A percentile compares a stretch with the other conserved stretches of the same genome.
These are phyloP conservation scores for Ocimum tenuiflorum DNA, from an alignment of 257 asterid species.

Conservation along the genomic window DNA sequence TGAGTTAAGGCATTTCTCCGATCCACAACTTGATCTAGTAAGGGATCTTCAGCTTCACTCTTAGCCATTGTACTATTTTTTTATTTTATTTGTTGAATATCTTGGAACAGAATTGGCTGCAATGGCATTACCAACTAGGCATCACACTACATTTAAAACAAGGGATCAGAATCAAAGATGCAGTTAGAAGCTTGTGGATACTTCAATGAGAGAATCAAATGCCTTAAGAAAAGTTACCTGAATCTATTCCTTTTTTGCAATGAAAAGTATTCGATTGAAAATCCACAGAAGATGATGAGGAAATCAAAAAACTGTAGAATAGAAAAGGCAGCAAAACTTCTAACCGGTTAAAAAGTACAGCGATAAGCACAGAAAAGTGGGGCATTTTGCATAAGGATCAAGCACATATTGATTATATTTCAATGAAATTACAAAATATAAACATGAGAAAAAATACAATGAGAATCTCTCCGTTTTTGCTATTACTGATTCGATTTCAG, in stretches of 20 bases:
- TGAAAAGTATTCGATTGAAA: not conserved
- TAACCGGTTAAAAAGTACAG: not conserved
- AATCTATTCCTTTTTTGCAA: not conserved
- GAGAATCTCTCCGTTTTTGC: too few relatives aligned
- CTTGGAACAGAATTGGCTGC: not conserved
- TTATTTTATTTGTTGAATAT: not conserved
- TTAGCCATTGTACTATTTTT: constrained; percentile 28
- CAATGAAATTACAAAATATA: not conserved
- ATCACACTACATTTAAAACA: not conserved
- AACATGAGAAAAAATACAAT: too few relatives aligned
- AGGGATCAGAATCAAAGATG: not conserved
- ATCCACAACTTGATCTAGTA: constrained; percentile 32
- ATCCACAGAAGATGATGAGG: not conserved
- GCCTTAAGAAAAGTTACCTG: too few relatives aligned
- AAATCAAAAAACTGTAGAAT: not conserved
- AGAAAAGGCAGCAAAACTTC: not conserved
- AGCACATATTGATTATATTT: not conserved
- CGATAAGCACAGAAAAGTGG: not conserved
- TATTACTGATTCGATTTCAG: not conserved
- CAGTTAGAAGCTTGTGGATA: not conserved
- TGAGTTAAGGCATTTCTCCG: constrained; percentile 28
- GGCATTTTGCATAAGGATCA: not conserved
- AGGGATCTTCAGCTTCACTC: constrained; percentile 43
- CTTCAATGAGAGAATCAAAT: constrained; percentile 11
- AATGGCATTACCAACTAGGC: not conserved